A percentile compares a stretch with the other conserved stretches of the same genome.
These are phyloP conservation scores for Trichoderma sp. DNA, from an alignment of 2,329 filamentous ascomycete species.

Conservation along the genomic window DNA sequence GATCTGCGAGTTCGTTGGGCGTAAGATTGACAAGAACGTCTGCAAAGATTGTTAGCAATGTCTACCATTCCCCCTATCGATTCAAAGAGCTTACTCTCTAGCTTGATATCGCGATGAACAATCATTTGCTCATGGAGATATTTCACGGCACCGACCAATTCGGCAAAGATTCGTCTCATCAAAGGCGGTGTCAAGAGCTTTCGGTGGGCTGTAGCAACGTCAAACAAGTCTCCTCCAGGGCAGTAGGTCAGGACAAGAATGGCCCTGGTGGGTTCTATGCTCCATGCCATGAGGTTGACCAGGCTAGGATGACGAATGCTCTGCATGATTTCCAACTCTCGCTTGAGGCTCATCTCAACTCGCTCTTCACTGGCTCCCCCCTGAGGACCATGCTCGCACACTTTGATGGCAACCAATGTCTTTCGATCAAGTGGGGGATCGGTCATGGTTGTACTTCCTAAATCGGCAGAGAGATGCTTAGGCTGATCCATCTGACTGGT, in stretches of 20 bases:
- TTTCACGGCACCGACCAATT: conserved; percentile 78
- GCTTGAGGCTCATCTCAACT: conserved; percentile 88
- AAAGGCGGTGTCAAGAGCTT: conserved; percentile 66
- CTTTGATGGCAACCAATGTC: conserved; percentile 88
- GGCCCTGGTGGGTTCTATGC: conserved; percentile 75
- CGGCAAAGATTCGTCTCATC: conserved; percentile 82
- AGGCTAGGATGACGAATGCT: conserved; percentile 84
- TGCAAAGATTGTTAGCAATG: conserved; percentile 38
- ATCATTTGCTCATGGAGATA: conserved; percentile 85
- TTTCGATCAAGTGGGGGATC: conserved; percentile 55
- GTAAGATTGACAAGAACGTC: conserved; percentile 90
- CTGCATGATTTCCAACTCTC: conserved; percentile 92
- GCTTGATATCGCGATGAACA: conserved; percentile 95
- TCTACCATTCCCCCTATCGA: background rate
- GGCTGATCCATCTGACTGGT: conserved; percentile 63
- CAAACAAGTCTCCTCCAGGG: conserved; percentile 91
- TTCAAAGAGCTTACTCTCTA: conserved; percentile 68
- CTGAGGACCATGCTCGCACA: conserved; percentile 90
- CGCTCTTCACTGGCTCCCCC: conserved; percentile 91
- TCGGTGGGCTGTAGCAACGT: conserved; percentile 74
- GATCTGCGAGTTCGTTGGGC: conserved; percentile 61
- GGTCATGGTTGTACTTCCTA: conserved; percentile 35
- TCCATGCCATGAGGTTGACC: conserved; percentile 89
- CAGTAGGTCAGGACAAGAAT: conserved; percentile 89
- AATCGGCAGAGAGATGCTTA: conserved; percentile 19